A percentile compares a stretch with the other conserved stretches of the same genome.
These are phyloP conservation scores for Haplographium delicatum DNA, from an alignment of 495 filamentous ascomycete species.

Conservation along the genomic window DNA sequence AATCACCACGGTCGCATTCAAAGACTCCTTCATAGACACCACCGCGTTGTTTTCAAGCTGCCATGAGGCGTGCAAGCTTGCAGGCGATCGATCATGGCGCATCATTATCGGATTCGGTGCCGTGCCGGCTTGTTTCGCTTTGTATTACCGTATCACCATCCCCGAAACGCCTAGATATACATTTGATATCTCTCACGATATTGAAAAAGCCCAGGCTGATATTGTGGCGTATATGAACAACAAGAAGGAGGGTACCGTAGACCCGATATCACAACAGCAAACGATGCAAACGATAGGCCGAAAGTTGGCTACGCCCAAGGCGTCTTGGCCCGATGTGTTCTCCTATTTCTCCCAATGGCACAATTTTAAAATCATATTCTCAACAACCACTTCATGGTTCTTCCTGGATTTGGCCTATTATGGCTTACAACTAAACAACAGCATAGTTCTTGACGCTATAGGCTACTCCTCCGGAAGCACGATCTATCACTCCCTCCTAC, in stretches of 20 bases:
- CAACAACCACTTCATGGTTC: slow-evolving; percentile 79
- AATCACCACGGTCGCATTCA: slow-evolving; percentile 66
- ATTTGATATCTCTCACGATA: slow-evolving; percentile 71
- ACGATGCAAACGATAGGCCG: slow-evolving; percentile 29
- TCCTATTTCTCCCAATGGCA: slow-evolving; percentile 63
- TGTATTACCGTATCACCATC: slow-evolving; percentile 86
- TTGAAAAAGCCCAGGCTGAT: slow-evolving; percentile 65
- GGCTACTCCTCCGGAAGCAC: slow-evolving; percentile 46
- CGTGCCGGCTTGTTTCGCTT: slow-evolving; percentile 66
- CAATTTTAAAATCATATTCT: slow-evolving; percentile 67
- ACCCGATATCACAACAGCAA: slow-evolving; percentile 14
- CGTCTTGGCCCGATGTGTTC: slow-evolving; percentile 60
- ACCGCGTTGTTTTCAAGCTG: slow-evolving; percentile 44
- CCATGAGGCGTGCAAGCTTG: slow-evolving; percentile 54
- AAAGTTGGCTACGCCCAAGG: slow-evolving; percentile 50
- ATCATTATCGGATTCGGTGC: slow-evolving; percentile 75
- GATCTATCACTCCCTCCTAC: slow-evolving; percentile 61
- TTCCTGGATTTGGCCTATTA: slow-evolving; percentile 52
- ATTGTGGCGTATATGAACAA: slow-evolving; percentile 58
- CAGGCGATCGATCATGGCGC: slow-evolving; percentile 81
- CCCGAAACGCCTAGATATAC: slow-evolving; percentile 75
- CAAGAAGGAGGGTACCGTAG: slow-evolving; percentile 41
- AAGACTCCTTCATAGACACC: slow-evolving; percentile 49
- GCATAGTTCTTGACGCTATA: slow-evolving; percentile 61
- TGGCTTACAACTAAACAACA: slow-evolving; percentile 73